A percentile compares a stretch with the other conserved stretches of the same genome.
These are phyloP conservation scores for Penicillium subrubescens DNA, from an alignment of 495 filamentous ascomycete species.

Conservation along the genomic window DNA sequence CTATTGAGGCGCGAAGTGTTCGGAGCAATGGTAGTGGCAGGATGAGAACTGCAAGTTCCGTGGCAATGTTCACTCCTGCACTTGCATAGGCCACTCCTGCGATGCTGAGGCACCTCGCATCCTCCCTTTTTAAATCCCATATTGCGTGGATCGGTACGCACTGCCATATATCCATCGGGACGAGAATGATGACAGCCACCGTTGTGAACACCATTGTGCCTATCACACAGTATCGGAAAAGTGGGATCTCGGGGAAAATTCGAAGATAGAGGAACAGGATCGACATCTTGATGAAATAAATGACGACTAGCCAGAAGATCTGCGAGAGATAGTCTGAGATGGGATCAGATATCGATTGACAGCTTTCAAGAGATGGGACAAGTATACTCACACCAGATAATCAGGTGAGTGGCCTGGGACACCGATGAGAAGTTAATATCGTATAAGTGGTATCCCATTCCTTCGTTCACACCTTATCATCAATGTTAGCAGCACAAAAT, in stretches of 20 bases:
- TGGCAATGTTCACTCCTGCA: constrained; percentile 16
- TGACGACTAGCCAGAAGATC: constrained; percentile 13
- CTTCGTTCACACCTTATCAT: constrained; percentile 4
- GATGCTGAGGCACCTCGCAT: constrained; percentile 14
- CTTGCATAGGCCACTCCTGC: constrained; percentile 17
- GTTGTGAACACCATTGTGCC: constrained; percentile 9
- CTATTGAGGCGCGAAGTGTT: constrained; percentile 7
- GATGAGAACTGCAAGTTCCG: constrained; percentile 14
- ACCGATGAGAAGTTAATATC: constrained; percentile 13
- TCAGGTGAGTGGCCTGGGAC: background rate
- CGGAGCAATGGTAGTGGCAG: constrained; percentile 16
- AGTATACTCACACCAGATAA: constrained; percentile 15
- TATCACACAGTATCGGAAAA: constrained; percentile 4
- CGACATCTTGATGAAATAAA: constrained; percentile 24
- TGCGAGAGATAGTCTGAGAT: constrained; percentile 10
- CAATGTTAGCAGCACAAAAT: background rate
- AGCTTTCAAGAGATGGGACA: background rate
- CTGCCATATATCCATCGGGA: constrained; percentile 19
- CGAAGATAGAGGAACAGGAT: constrained; percentile 24
- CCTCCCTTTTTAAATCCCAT: constrained; percentile 9
- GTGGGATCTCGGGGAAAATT: constrained; percentile 15
- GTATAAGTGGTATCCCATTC: constrained; percentile 20
- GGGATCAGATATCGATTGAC: background rate
- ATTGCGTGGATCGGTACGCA: constrained; percentile 15
- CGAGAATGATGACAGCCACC: constrained; percentile 4